Conservation (phyloP, 768 basidiomycete species). For the Suillus plorans region DNA sequence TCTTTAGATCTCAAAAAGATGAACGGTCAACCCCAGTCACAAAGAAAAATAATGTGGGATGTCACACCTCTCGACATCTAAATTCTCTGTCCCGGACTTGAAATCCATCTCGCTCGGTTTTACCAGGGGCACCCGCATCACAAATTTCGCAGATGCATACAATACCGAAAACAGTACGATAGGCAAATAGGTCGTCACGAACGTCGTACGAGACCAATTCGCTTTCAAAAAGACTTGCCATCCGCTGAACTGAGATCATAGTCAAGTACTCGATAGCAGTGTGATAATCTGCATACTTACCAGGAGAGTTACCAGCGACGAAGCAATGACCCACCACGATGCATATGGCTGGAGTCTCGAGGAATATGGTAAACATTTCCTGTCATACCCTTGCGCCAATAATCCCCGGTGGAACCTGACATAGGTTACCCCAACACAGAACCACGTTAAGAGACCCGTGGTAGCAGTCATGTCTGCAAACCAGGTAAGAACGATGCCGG, state of each 20-base stretch:
- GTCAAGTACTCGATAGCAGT: not conserved
- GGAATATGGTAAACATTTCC: not conserved
- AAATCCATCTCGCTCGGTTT: not conserved
- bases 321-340: not conserved
- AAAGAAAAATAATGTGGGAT: not conserved
- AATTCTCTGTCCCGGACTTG: not conserved
- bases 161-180: not conserved
- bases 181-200: not conserved
- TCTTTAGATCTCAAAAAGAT: not conserved
- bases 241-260: not conserved
- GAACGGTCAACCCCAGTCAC: not conserved
- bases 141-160: not conserved
- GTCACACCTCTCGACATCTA: not conserved
- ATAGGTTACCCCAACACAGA: not conserved
- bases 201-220: not conserved
- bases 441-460: not conserved
- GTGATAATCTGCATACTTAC: not conserved
- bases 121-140: not conserved
- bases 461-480: not conserved
- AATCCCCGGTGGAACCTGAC: not conserved
- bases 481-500: not conserved
- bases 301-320: not conserved
- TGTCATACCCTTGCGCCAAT: not conserved
- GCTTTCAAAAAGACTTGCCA: slow-evolving; percentile 1
- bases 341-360: not conserved